Percentiles rank a stretch among this genome's conserved stretches.
These are phyloP conservation scores for Hymenoscyphus scutula DNA, from an alignment of 2,329 filamentous ascomycete genomes.

Conservation along the genomic window DNA sequence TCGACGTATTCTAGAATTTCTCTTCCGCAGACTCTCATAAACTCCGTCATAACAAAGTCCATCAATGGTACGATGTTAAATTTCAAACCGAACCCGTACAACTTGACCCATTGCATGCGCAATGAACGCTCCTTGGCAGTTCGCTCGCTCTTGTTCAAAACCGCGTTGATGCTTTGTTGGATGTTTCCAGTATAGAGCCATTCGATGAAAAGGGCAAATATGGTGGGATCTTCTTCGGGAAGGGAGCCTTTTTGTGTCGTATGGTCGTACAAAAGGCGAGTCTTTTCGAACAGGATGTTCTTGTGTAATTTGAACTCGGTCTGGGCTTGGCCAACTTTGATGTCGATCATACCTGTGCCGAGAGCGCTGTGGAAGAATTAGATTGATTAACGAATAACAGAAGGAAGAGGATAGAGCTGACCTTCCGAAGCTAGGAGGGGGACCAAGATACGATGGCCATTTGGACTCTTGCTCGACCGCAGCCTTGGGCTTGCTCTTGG, in stretches of 20 bases:
- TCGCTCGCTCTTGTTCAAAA: neutral
- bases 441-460: no score
- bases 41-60: neutral
- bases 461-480: no score
- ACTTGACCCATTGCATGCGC: neutral
- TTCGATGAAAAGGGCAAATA: constrained; percentile 5
- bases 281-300: constrained; percentile 14
- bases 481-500: no score
- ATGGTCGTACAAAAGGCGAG: constrained; percentile 17
- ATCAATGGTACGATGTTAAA: neutral
- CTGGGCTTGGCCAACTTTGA: constrained; percentile 3
- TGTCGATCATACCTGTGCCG: constrained; percentile 1
- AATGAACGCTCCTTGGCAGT: no score
- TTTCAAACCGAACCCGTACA: neutral
- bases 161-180: no score
- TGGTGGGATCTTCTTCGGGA: neutral
- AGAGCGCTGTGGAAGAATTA: neutral
- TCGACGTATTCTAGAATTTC: no score
- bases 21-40: neutral
- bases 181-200: constrained; percentile 5
- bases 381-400: no score
- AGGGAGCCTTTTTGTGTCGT: neutral
- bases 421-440: no score
- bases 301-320: constrained; percentile 16
- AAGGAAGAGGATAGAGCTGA: no score